Conservation (phyloP, 1,284 basidiomycete species). For the Microbotryum lychnidis-dioicae region DNA sequence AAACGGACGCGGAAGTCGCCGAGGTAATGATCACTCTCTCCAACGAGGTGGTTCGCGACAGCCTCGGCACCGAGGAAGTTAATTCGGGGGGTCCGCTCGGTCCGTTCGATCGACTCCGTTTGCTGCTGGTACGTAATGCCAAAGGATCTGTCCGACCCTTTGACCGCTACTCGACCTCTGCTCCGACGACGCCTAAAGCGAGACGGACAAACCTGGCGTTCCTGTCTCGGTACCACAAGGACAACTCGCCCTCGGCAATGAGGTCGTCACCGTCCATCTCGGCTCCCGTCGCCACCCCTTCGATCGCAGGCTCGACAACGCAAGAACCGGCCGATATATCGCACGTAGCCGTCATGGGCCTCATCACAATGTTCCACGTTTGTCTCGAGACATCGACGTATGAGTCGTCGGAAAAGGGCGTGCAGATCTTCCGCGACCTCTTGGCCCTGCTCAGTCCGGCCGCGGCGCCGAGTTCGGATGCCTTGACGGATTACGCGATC, state of each 20-base stretch:
- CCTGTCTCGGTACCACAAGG: constrained; percentile 16
- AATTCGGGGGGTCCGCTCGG: constrained; percentile 11
- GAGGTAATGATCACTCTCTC: constrained; percentile 41
- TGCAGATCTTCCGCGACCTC: constrained; percentile 45
- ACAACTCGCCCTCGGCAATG: constrained; percentile 10
- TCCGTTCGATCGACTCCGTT: constrained; percentile 39
- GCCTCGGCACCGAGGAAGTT: constrained; percentile 38
- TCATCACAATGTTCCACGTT: constrained; percentile 60
- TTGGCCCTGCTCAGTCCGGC: constrained; percentile 42
- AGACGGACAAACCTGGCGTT: constrained; percentile 3
- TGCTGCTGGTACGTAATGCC: constrained; percentile 39
- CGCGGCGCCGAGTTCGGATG: constrained; percentile 13
- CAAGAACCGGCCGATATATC: constrained; percentile 19
- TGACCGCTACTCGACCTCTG: constrained; percentile 13
- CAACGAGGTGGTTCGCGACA: constrained; percentile 42
- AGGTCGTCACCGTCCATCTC: constrained; percentile 5
- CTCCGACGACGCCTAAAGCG: constrained; percentile 9
- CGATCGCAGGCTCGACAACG: not conserved
- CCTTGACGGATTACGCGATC: constrained; percentile 19
- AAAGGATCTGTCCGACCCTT: constrained; percentile 28
- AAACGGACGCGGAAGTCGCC: constrained; percentile 40
- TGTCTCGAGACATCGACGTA: constrained; percentile 34
- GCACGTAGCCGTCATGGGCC: constrained; percentile 48
- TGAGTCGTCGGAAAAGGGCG: constrained; percentile 43
- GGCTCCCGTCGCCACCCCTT: not conserved